Percentiles rank a stretch among this genome's conserved stretches.
phyloP scores from a whole-genome alignment of 345 rosid genomes.

The Capsella bursapastoris region DNA sequence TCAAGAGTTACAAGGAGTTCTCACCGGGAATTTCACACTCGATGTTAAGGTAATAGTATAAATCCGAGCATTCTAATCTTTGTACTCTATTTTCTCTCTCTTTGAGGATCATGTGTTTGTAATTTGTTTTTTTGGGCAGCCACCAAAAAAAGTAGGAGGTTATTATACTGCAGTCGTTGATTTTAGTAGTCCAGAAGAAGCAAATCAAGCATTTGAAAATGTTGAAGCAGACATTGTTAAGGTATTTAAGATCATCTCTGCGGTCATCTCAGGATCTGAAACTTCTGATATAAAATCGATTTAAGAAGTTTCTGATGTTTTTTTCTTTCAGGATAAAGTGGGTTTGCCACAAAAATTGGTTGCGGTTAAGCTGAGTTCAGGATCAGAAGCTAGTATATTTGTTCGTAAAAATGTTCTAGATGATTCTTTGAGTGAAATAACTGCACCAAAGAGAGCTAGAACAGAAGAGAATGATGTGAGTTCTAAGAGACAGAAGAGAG shows the following conservation, averaged over 20 bases:
- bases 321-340: slow-evolving; percentile 57
- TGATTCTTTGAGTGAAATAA: slow-evolving; percentile 3
- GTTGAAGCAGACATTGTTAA: slow-evolving; percentile 51
- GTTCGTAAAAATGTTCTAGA: slow-evolving; percentile 61
- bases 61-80: neutral
- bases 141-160: slow-evolving; percentile 53
- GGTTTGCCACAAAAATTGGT: slow-evolving; percentile 71
- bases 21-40: slow-evolving; percentile 59
- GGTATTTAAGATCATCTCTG: slow-evolving; percentile 49
- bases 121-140: slow-evolving; percentile 50
- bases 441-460: slow-evolving; percentile 50
- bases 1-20: slow-evolving; percentile 51
- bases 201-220: slow-evolving; percentile 65
- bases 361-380: slow-evolving; percentile 45
- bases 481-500: slow-evolving; percentile 50
- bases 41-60: slow-evolving; percentile 60
- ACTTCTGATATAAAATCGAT: neutral
- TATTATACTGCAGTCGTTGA: slow-evolving; percentile 55
- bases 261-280: slow-evolving; percentile 17
- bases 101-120: slow-evolving; percentile 16
- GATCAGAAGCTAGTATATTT: slow-evolving; percentile 48
- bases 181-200: slow-evolving; percentile 64
- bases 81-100: neutral
- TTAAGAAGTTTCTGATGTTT: neutral
- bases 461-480: slow-evolving; percentile 43